Base-by-base conservation (phyloP, 2,329 filamentous ascomycete species). In the Periglandula ipomoeae region DNA sequence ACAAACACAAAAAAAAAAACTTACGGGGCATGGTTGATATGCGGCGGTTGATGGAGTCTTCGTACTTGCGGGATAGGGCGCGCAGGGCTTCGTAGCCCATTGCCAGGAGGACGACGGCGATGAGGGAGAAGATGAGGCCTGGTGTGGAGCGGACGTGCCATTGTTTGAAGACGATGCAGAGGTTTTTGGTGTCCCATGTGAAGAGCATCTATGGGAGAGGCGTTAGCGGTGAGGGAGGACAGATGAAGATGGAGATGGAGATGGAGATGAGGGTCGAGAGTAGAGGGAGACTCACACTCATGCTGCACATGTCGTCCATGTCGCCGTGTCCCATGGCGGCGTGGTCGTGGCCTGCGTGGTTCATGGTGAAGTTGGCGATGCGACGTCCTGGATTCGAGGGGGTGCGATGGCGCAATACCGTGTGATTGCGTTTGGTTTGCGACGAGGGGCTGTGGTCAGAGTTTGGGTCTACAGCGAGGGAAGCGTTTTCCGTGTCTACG, bases 21-120 rank as follows among this genome's bases (percentile, higher is more conserved):
- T 75, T 70, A 81, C 78, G 75, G 55, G 75, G 73, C 55, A 74
- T 54, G 47, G 70, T 63, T 56, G 79, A 66, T 65, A 73, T 59
- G 48, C 70, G 65, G 50, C 62, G 62, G 61, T 75, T 65, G 57
- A 78, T 58, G 59, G 70, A 71, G 17, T 71, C 63, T 64, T 97
- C 91, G 65, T 94, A 97, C 48, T 79, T 76, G 47, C 90, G 77
- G 38, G 86, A 85, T 10, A 79, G 68, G 57, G 88, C 82, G 53
- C 93, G 85, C 30, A 98, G 73, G 45, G 82, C 87, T 70, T 98
- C 93, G 73, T 97, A 98, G 56, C 89, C 89, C n/a, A 89, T 88
- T 30, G 85, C 86, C 55, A 98, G 74, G 52, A 86, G 76, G 52
- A 94, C 79, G 58, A 98, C 84, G 56, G 82, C 87, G 57, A 93